These are phyloP conservation scores for Aspergillus olivimuriae DNA, from an alignment of 495 filamentous ascomycete genomes.

Conservation along the genomic window DNA sequence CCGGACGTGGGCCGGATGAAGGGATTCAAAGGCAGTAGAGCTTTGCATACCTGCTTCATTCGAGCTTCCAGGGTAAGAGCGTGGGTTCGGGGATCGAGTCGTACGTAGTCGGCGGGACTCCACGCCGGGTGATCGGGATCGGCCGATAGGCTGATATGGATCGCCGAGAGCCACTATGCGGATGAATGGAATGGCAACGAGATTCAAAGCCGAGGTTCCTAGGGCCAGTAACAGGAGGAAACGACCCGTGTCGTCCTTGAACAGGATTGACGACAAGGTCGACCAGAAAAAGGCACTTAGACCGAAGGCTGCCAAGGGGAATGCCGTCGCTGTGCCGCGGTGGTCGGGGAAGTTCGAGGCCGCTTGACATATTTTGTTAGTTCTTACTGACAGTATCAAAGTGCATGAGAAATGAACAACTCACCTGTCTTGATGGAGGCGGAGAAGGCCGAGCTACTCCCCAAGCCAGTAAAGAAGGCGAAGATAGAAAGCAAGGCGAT, in stretches of 20 bases:
- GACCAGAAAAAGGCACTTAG: constrained; percentile 97
- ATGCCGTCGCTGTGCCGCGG: constrained; percentile 88
- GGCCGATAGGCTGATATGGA: constrained; percentile 60
- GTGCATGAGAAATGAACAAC: too few species aligned
- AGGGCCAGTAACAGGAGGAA: constrained; percentile 75
- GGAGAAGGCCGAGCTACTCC: constrained; percentile 80
- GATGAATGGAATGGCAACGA: constrained; percentile 74
- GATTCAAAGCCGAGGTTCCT: constrained; percentile 70
- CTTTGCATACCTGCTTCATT: constrained; percentile 66
- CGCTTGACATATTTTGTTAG: constrained; percentile 33
- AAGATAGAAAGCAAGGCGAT: constrained; percentile 72
- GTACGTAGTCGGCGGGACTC: constrained; percentile 57
- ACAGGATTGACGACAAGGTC: constrained; percentile 63
- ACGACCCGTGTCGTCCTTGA: constrained; percentile 74
- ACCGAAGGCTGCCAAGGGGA: constrained; percentile 88
- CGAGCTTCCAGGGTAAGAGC: constrained; percentile 35
- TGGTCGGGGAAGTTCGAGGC: constrained; percentile 90
- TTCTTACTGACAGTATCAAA: too few species aligned
- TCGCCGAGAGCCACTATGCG: constrained; percentile 60
- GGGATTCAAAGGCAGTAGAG: constrained; percentile 26
- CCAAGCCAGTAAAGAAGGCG: constrained; percentile 75
- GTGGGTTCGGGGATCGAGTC: constrained; percentile 51
- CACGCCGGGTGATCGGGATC: constrained; percentile 30
- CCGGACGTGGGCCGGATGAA: constrained; percentile 25
- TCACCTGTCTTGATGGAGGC: constrained; percentile 73